These are phyloP conservation scores for Sisymbrium altissimum DNA, from an alignment of 345 rosid genomes.

Conservation along the genomic window DNA sequence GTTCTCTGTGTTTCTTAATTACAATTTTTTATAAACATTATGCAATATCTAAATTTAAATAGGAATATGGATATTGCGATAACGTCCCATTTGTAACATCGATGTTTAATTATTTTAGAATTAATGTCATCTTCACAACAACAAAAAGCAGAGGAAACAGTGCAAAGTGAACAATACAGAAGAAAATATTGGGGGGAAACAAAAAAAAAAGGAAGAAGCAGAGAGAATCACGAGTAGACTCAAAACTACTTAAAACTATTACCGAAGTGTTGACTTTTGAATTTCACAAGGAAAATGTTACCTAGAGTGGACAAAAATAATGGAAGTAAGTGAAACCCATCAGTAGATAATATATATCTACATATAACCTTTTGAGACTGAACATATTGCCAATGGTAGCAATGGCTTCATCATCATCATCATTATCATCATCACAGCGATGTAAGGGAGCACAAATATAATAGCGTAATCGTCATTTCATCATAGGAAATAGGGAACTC, in stretches of 20 bases:
- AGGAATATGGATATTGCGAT: not conserved
- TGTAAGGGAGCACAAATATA: not conserved
- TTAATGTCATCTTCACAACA: conserved; percentile 26
- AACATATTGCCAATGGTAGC: conserved; percentile 33
- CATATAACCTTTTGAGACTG: conserved; percentile 28
- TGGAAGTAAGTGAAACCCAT: conserved; percentile 28
- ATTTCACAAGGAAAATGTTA: conserved; percentile 30
- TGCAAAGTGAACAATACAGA: conserved; percentile 9
- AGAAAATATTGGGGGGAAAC: not conserved
- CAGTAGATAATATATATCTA: conserved; percentile 28
- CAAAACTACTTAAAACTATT: conserved; percentile 18
- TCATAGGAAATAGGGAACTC: conserved; percentile 94
- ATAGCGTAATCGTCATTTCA: not conserved
- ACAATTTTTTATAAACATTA: not conserved
- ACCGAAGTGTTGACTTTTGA: conserved; percentile 10
- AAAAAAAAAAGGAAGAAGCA: not conserved
- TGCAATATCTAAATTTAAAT: not conserved
- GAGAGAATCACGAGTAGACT: conserved; percentile 1
- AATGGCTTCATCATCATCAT: conserved; percentile 30
- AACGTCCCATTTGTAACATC: not conserved
- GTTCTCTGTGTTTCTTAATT: not conserved
- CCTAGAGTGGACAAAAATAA: conserved; percentile 25
- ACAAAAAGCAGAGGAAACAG: not conserved
- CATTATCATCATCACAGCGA: conserved; percentile 15
- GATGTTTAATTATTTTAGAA: not conserved